Conservation (phyloP, 768 basidiomycete genomes). For the Amylocystis lapponica region DNA sequence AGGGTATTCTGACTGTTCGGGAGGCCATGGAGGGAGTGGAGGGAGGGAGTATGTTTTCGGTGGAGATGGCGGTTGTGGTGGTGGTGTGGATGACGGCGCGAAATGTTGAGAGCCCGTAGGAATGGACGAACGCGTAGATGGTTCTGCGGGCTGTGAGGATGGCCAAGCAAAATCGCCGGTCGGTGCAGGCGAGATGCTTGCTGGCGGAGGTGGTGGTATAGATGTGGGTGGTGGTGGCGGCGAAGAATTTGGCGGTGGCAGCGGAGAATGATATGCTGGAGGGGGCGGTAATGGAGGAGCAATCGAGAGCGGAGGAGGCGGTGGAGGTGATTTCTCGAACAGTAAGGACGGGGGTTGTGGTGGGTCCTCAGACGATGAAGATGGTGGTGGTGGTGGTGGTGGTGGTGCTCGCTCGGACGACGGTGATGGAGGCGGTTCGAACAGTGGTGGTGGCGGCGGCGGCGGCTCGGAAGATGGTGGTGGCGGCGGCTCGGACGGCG, state of each 20-base stretch:
- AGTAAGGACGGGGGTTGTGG: slow-evolving; percentile 23
- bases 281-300: slow-evolving; percentile 10
- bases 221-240: slow-evolving; percentile 6
- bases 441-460: slow-evolving; percentile 15
- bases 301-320: slow-evolving; percentile 9
- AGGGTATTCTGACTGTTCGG: slow-evolving; percentile 44
- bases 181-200: too few species aligned
- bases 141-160: slow-evolving; percentile 7
- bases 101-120: too few species aligned
- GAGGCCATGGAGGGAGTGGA: slow-evolving; percentile 49
- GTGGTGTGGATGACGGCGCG: slow-evolving; percentile 10
- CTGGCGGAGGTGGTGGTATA: slow-evolving; percentile 5
- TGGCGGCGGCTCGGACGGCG: slow-evolving; percentile 19
- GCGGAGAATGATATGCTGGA: slow-evolving; percentile 26
- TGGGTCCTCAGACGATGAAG: slow-evolving; percentile 11
- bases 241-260: slow-evolving; percentile 25
- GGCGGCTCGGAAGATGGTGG: slow-evolving; percentile 21
- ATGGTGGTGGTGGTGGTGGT: slow-evolving; percentile 18
- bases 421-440: slow-evolving; percentile 18
- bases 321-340: slow-evolving; percentile 11
- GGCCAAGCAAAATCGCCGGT: too few species aligned
- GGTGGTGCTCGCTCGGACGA: slow-evolving; percentile 11
- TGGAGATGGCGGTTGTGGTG: slow-evolving; percentile 24
- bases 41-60: slow-evolving; percentile 35
- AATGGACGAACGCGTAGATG: neutral